Base-by-base conservation (phyloP, 805 yeast species). In the Nakazawaea ambrosiae region DNA sequence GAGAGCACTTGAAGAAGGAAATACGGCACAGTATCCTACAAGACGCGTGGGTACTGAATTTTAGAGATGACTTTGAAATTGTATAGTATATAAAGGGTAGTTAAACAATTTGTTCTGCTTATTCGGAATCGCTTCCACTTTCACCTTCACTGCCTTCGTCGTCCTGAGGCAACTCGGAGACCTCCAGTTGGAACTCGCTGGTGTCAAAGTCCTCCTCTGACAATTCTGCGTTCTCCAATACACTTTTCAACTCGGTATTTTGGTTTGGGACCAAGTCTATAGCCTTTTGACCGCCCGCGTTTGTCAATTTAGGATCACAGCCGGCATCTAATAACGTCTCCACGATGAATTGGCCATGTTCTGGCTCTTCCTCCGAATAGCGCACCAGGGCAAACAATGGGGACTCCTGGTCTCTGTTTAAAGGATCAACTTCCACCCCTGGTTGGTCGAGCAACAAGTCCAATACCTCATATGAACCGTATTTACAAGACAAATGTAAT, bases 291-390 rank as follows among this genome's bases (percentile, higher is more conserved):
- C 85, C 85, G 27, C 68, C 65, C 26, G 67, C 70, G 52, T 83
- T 83, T 45, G 56, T 68, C 14, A 73, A 53, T 34, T 71, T 66
- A 2, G 94, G 85, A 58, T 89, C 92, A 2, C 92, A 80, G 3
- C 98, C 97, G 20, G 94, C 95, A 50, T 89, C 96, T 28, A 92
- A 64, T 44, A 92, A 70, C 54, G 81, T 82, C 50, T 85, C 95
- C 10, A 80, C 75, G 24, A 88, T 66, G 47, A 79, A 85, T 18
- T 68, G 63, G 1, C 95, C 96, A 57, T 82, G 88, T 42, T 85
- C 96, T 0, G 92, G 85, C 52, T 90, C 96, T 19, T 76, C 78
- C 32, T 66, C 65, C 11, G 89, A 69, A 56, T 83, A 90, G 43
- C 72, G 73, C 10, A 81, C 95, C 4, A 96, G 94, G 44, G 73